Conservation (phyloP, 148 eudicot species). For the Salicornia ramosissima region DNA sequence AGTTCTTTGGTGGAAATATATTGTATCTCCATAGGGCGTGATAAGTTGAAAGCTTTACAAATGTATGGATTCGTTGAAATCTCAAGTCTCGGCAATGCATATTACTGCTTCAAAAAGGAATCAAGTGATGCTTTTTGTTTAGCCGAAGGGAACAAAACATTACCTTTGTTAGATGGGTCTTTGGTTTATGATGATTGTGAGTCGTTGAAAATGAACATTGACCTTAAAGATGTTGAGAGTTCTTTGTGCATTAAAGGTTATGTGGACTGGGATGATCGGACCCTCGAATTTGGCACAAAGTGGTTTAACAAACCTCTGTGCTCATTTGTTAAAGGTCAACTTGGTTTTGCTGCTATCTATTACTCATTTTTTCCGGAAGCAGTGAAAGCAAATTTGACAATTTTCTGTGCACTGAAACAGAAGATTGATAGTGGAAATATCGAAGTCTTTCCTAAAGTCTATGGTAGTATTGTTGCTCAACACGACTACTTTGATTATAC, state of each 20-base stretch:
- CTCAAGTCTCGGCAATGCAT: background rate
- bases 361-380: too few species aligned
- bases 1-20: background rate
- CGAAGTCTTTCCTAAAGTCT: background rate
- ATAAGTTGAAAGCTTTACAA: background rate
- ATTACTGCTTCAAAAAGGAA: background rate
- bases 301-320: slow-evolving; percentile 2
- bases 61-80: background rate
- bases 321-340: background rate
- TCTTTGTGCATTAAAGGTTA: background rate
- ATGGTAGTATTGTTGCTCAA: background rate
- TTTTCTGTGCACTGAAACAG: background rate
- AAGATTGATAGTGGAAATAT: background rate
- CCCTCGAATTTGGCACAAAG: background rate
- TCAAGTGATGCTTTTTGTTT: too few species aligned
- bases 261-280: background rate
- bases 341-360: background rate
- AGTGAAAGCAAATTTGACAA: too few species aligned
- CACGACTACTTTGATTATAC: background rate
- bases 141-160: too few species aligned
- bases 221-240: background rate
- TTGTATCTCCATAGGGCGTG: background rate
- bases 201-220: background rate
- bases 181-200: background rate
- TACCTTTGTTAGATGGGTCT: too few species aligned